A percentile compares a stretch with the other conserved stretches of the same genome.
Evolutionary conservation across 1,284 basidiomycete species (phyloP).

Genomic region (Ganoderma sp.): DNA sequence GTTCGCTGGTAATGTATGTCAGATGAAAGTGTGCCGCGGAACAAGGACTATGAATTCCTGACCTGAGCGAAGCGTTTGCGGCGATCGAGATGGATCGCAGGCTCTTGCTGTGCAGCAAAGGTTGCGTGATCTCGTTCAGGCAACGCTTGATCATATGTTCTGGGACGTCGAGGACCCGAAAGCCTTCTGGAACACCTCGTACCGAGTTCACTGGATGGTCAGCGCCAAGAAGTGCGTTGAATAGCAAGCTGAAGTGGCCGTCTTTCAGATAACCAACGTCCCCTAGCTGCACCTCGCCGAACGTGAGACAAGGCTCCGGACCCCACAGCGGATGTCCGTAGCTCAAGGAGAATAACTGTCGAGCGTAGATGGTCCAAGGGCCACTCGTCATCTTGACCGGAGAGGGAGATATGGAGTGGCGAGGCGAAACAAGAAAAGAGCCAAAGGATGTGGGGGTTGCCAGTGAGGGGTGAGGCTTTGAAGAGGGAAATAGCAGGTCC

Average conservation of each 20-base stretch:
- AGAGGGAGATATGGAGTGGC: no score
- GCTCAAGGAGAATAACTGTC: not conserved
- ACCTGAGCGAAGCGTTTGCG: not conserved
- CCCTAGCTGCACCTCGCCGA: constrained; percentile 10
- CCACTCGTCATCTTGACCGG: no score
- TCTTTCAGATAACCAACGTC: constrained; percentile 10
- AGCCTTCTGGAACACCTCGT: constrained; percentile 12
- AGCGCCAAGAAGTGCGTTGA: not conserved
- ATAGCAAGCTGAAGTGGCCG: constrained; percentile 7
- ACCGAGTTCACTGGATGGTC: constrained; percentile 8
- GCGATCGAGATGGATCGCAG: constrained; percentile 3
- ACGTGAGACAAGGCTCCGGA: constrained; percentile 5
- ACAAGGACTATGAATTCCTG: not conserved
- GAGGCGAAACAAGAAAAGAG: no score
- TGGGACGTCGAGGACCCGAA: constrained; percentile 7
- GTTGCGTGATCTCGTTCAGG: constrained; percentile 4
- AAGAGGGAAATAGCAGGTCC: no score
- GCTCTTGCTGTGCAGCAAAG: constrained; percentile 16
- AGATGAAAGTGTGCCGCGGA: not conserved
- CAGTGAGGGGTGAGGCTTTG: no score
- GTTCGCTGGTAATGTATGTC: not conserved
- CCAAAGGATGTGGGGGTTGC: no score
- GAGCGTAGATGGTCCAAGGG: constrained; percentile 15
- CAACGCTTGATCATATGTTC: not conserved
- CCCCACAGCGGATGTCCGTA: constrained; percentile 8